Conservation (phyloP, 2,329 filamentous ascomycete species). For the Apiospora saccharicola region DNA sequence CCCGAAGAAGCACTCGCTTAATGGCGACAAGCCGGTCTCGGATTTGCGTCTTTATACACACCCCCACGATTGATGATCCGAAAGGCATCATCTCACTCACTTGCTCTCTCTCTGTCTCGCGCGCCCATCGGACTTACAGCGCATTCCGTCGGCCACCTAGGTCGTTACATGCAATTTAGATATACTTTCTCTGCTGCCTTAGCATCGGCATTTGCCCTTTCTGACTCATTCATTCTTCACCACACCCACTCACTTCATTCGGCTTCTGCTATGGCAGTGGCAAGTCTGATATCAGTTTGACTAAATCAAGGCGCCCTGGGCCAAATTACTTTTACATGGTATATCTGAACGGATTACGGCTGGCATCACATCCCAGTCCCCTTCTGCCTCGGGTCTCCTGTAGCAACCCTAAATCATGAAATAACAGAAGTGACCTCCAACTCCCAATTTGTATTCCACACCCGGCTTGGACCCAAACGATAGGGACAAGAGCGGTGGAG, state of each 20-base stretch:
- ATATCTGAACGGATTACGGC: neutral
- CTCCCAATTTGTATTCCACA: neutral
- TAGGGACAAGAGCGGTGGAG: neutral
- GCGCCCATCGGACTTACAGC: neutral
- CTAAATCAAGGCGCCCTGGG: neutral
- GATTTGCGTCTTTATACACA: neutral
- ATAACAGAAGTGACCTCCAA: neutral
- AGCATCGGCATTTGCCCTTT: neutral
- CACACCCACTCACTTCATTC: neutral
- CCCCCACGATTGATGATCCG: neutral
- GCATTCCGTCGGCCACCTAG: constrained; percentile 5
- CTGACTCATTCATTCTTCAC: neutral
- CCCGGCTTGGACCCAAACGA: neutral
- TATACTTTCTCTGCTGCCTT: neutral
- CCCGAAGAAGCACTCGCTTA: neutral
- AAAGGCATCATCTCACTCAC: neutral
- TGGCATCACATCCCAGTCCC: too few species aligned
- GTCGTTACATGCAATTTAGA: neutral
- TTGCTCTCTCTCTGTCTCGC: neutral
- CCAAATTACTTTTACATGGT: constrained; percentile 21
- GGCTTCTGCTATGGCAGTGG: neutral
- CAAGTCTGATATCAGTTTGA: neutral
- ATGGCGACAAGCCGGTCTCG: neutral
- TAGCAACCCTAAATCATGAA: neutral
- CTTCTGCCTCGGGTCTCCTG: neutral